Evolutionary conservation across 352 stramenopile genomes (phyloP).

Genomic region (Phytophthora europaea): DNA sequence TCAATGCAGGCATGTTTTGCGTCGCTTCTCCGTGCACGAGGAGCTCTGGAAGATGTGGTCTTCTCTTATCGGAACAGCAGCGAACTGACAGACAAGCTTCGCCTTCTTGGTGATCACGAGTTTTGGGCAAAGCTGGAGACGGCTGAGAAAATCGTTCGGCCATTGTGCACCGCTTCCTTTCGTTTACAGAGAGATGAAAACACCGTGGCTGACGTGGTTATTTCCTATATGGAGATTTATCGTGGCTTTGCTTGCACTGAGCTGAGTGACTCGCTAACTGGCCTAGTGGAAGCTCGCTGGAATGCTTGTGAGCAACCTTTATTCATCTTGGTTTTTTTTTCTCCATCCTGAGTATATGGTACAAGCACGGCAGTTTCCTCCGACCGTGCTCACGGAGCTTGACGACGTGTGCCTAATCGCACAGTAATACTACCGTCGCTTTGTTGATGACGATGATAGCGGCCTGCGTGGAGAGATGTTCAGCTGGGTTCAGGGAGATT

Average conservation of each 20-base stretch:
- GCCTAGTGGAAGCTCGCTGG: conserved; percentile 6
- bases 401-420: conserved; percentile 9
- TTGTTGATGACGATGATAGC: conserved; percentile 2
- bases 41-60: conserved; percentile 13
- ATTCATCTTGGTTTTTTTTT: conserved; percentile 14
- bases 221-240: conserved; percentile 12
- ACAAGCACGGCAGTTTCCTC: neutral
- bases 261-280: neutral
- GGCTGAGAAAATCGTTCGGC: conserved; percentile 2
- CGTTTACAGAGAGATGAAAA: conserved; percentile 17
- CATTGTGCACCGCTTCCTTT: conserved; percentile 7
- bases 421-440: conserved; percentile 17
- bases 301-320: conserved; percentile 11
- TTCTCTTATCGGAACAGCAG: conserved; percentile 13
- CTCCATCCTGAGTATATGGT: conserved; percentile 10
- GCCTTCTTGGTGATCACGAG: neutral
- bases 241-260: conserved; percentile 7
- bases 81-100: neutral
- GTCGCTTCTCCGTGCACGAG: conserved; percentile 13
- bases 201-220: conserved; percentile 12
- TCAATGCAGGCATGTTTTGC: conserved; percentile 22
- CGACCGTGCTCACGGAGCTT: neutral
- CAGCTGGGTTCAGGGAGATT: conserved; percentile 6
- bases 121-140: conserved; percentile 11
- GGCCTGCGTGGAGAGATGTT: conserved; percentile 14